Evolutionary conservation across 306 rosid species (phyloP).

Genomic region (Sicyos baderoa): DNA sequence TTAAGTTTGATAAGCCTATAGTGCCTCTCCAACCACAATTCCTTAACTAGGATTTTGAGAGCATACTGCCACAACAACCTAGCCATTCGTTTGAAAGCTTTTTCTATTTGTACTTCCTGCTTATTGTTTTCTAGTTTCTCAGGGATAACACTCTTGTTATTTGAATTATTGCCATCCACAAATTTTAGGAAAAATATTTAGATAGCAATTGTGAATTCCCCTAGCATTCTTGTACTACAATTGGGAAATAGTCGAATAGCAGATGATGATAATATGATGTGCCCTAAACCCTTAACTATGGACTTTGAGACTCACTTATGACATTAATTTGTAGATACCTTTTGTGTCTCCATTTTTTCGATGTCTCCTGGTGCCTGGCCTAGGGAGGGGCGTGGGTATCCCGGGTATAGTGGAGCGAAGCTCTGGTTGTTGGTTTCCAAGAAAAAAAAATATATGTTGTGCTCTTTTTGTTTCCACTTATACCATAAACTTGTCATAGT

Average conservation of each 20-base stretch:
- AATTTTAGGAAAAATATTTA: neutral
- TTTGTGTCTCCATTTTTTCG: too few relatives aligned
- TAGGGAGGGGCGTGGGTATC: too few relatives aligned
- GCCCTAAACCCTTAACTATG: neutral
- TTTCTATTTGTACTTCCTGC: neutral
- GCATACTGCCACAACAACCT: neutral
- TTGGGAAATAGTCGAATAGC: neutral
- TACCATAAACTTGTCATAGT: neutral
- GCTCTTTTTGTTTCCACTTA: neutral
- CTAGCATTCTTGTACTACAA: neutral
- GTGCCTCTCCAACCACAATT: neutral
- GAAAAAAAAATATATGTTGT: too few relatives aligned
- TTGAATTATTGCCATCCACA: neutral
- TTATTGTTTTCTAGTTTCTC: neutral
- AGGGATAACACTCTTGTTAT: slow-evolving; percentile 8
- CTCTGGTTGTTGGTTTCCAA: too few relatives aligned
- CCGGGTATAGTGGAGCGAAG: too few relatives aligned
- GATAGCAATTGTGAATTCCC: neutral
- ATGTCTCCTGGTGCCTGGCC: too few relatives aligned
- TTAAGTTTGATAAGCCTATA: neutral
- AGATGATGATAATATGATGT: neutral
- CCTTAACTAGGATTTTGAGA: slow-evolving; percentile 4
- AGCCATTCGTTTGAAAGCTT: neutral
- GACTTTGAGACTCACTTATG: too few relatives aligned
- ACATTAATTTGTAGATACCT: too few relatives aligned